phyloP scores from a whole-genome alignment of 176 grass and related monocot genomes.

The Pharus latifolius region DNA sequence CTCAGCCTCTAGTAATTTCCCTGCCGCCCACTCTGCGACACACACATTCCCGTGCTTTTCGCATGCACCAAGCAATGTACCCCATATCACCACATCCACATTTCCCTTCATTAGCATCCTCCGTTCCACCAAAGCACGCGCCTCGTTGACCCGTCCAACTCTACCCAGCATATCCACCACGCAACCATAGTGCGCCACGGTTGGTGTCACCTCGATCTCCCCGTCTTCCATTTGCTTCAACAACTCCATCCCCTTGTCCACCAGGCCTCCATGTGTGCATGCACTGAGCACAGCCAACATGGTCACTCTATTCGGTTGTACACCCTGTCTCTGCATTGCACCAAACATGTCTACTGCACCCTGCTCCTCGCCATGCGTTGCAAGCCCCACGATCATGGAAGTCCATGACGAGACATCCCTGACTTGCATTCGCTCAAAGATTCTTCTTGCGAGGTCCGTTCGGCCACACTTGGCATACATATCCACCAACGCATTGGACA shows the following conservation, averaged over 20 bases:
- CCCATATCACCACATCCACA: slow-evolving; percentile 37
- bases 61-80: slow-evolving; percentile 31
- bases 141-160: slow-evolving; percentile 29
- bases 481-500: slow-evolving; percentile 24
- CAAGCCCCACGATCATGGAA: slow-evolving; percentile 33
- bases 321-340: slow-evolving; percentile 15
- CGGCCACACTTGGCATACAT: slow-evolving; percentile 37
- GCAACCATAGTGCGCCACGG: slow-evolving; percentile 15
- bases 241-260: slow-evolving; percentile 22
- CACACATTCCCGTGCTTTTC: slow-evolving; percentile 34
- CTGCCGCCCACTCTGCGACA: slow-evolving; percentile 20
- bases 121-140: slow-evolving; percentile 13
- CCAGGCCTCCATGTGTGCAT: slow-evolving; percentile 16
- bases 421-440: slow-evolving; percentile 17
- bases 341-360: slow-evolving; percentile 19
- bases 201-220: slow-evolving; percentile 22
- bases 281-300: slow-evolving; percentile 30
- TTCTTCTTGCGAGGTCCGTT: slow-evolving; percentile 18
- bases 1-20: slow-evolving; percentile 15
- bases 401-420: slow-evolving; percentile 36
- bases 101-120: slow-evolving; percentile 39
- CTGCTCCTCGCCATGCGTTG: slow-evolving; percentile 24
- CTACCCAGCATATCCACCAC: slow-evolving; percentile 46
- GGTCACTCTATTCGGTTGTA: slow-evolving; percentile 27
- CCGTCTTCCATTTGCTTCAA: slow-evolving; percentile 32